phyloP scores from a whole-genome alignment of 306 rosid genomes.

The Ziziphus jujuba region DNA sequence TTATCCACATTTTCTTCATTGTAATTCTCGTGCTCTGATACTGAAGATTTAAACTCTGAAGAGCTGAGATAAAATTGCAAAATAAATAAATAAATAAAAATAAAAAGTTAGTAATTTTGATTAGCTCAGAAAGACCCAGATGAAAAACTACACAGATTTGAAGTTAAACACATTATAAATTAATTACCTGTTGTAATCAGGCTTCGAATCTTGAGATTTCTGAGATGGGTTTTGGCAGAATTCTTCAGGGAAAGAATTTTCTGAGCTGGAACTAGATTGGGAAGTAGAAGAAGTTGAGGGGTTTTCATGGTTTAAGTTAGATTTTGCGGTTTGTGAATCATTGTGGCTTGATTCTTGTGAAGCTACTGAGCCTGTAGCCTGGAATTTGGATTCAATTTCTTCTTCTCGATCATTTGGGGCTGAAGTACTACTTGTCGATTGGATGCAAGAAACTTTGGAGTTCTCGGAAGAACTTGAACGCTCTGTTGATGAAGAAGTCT shows the following conservation, averaged over 20 bases:
- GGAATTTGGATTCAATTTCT: constrained; percentile 31
- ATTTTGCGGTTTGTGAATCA: constrained; percentile 28
- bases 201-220: constrained; percentile 37
- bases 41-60: constrained; percentile 43
- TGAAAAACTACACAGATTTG: constrained; percentile 1
- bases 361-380: constrained; percentile 16
- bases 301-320: constrained; percentile 29
- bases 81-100: no score
- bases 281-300: no score
- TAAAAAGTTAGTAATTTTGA: constrained; percentile 1
- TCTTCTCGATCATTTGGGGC: constrained; percentile 40
- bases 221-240: constrained; percentile 16
- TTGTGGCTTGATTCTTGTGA: constrained; percentile 17
- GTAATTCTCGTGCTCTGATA: constrained; percentile 34
- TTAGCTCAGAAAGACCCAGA: constrained; percentile 17
- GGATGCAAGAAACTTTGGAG: no score
- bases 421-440: constrained; percentile 35
- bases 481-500: constrained; percentile 39
- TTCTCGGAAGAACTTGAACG: constrained; percentile 51
- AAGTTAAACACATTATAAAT: constrained; percentile 19
- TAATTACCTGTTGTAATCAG: constrained; percentile 45
- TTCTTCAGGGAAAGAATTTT: constrained; percentile 28
- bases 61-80: constrained; percentile 36
- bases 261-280: no score
- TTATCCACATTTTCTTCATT: constrained; percentile 37